Evolutionary conservation across 2,329 filamentous ascomycete species (phyloP), one percentile per base, ranked within the genome.

Genomic region (Penicillium hordei): DNA sequence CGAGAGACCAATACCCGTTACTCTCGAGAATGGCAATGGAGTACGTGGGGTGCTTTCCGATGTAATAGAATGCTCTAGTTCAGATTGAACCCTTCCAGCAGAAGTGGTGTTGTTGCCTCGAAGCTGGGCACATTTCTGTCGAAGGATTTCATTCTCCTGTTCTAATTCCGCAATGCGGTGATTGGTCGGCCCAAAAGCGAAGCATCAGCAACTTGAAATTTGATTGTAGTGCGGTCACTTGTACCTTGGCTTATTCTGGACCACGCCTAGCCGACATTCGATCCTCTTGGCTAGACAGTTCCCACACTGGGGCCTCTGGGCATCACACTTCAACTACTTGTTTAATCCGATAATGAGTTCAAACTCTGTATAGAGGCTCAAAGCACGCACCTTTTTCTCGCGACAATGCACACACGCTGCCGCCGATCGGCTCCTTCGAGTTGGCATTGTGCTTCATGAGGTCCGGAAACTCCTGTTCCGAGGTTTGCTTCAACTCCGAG

Each of bases 271-370:
- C 36, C 72, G 68, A 55, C 80, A 82, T 17, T 75, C 75, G 49
- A 77, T 74, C 7, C 73, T 76, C 59, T 82, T 79, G 1, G 72
- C 75, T 55, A 72, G 71, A 64, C 80, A 82, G 62, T 79, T 81
- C 33, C 73, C 72, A 58, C 80, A 82, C 31, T 65, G 67, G 3
- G 79, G 80, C 50, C 72, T 69, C 46, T 78, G 77, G 23, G 75
- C 74, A 57, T 79, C 80, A 65, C 81, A 83, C 62, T 80, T 81
- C 68, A 83, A 77, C 80, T 83, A 58, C 21, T 49, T 43, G 5
- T 53, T 31, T 7, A 27, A 34, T 33, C 21, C 15, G 8, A 42
- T 23, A 42, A 33, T 53, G 7, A 49, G 42, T 19, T n/a, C n/a
- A 10, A 2, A 29, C 1, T 23, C 5, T 4, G 1, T 9, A 4